phyloP scores from a whole-genome alignment of 345 rosid genomes.

The Salix viminalis region DNA sequence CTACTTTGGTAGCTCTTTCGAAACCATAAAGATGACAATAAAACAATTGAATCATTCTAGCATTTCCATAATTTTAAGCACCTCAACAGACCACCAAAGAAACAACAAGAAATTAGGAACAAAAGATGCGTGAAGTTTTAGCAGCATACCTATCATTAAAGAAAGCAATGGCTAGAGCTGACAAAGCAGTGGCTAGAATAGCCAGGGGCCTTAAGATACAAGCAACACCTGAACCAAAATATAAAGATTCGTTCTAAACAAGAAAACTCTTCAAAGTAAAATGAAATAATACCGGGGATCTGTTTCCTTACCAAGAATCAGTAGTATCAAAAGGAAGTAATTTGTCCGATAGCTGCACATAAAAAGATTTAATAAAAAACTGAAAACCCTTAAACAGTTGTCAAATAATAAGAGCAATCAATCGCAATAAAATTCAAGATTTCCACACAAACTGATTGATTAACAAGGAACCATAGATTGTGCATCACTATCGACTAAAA shows the following conservation, averaged over 20 bases:
- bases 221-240: constrained; percentile 33
- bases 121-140: neutral
- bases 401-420: neutral
- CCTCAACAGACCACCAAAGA: neutral
- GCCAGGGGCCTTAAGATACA: constrained; percentile 77
- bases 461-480: neutral
- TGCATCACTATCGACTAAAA: neutral
- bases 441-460: neutral
- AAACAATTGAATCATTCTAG: neutral
- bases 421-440: neutral
- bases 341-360: constrained; percentile 88
- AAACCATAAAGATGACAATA: neutral
- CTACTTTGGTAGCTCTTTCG: neutral
- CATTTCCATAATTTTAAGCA: neutral
- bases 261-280: neutral
- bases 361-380: neutral
- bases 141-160: constrained; percentile 81
- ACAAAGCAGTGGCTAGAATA: constrained; percentile 56
- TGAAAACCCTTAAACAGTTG: neutral
- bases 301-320: constrained; percentile 67
- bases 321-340: constrained; percentile 76
- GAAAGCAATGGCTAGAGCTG: constrained; percentile 66
- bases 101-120: neutral
- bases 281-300: neutral
- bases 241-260: constrained; percentile 29